phyloP scores from a whole-genome alignment of 805 yeast genomes.

The Lipomyces sp. region DNA sequence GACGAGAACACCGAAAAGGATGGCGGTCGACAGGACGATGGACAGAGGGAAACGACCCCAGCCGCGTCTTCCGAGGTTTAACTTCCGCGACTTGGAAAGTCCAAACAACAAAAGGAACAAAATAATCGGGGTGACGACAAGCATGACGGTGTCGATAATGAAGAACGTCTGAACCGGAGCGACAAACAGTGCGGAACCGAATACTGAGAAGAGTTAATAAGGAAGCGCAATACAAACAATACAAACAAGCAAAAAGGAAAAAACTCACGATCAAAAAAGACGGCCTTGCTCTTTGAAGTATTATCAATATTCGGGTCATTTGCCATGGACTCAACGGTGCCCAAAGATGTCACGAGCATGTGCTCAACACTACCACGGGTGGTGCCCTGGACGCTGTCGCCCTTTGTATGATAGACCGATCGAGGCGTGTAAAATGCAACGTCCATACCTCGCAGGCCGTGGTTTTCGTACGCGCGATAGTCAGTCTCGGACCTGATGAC shows the following conservation, averaged over 20 bases:
- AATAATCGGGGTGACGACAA: slow-evolving; percentile 56
- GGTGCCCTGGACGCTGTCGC: slow-evolving; percentile 65
- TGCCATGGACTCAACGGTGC: slow-evolving; percentile 51
- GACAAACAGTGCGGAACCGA: slow-evolving; percentile 26
- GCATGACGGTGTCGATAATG: slow-evolving; percentile 50
- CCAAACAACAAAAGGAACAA: slow-evolving; percentile 45
- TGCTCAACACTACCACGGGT: slow-evolving; percentile 73
- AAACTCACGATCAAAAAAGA: slow-evolving; percentile 51
- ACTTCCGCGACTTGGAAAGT: slow-evolving; percentile 27
- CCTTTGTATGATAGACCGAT: slow-evolving; percentile 72
- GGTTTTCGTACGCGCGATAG: slow-evolving; percentile 61
- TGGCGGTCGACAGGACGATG: slow-evolving; percentile 44
- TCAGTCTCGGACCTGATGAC: slow-evolving; percentile 80
- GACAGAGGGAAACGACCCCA: slow-evolving; percentile 63
- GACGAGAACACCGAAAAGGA: slow-evolving; percentile 41
- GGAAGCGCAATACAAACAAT: background rate
- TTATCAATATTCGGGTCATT: slow-evolving; percentile 40
- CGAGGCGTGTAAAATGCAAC: slow-evolving; percentile 87
- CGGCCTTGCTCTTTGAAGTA: slow-evolving; percentile 42
- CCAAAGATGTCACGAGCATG: slow-evolving; percentile 72
- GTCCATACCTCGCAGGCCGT: slow-evolving; percentile 81
- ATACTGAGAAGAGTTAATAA: slow-evolving; percentile 9
- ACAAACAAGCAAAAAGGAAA: background rate
- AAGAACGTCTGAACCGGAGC: slow-evolving; percentile 40
- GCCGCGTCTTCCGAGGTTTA: slow-evolving; percentile 40